phyloP scores from a whole-genome alignment of 352 stramenopile genomes.

The Elongisporangium undulatum region DNA sequence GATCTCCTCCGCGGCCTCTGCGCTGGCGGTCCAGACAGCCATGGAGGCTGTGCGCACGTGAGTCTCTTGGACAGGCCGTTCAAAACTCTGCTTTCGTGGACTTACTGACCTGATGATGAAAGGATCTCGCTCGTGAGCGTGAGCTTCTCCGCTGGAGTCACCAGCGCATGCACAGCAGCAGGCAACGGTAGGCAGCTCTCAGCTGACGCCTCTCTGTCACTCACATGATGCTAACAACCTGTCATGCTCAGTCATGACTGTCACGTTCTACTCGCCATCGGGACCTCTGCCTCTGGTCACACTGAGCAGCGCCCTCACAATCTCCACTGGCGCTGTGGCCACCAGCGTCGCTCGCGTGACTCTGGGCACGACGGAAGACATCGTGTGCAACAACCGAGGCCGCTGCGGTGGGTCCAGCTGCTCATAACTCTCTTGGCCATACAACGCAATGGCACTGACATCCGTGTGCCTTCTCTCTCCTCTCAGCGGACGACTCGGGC shows the following conservation, averaged over 20 bases:
- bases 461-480: background rate
- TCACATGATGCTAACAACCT: background rate
- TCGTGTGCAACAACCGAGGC: conserved; percentile 73
- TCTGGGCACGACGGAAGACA: conserved; percentile 58
- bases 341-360: conserved; percentile 20
- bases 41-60: conserved; percentile 53
- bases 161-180: conserved; percentile 28
- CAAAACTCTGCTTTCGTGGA: conserved; percentile 1
- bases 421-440: background rate
- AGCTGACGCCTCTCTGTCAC: background rate
- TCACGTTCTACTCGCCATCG: conserved; percentile 66
- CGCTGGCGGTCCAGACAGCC: conserved; percentile 21
- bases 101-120: background rate
- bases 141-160: conserved; percentile 23
- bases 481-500: conserved; percentile 53
- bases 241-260: conserved; percentile 17
- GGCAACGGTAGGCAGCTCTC: conserved; percentile 28
- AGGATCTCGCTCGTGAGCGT: conserved; percentile 55
- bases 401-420: conserved; percentile 40
- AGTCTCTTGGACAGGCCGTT: background rate
- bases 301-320: conserved; percentile 26
- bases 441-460: background rate
- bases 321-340: conserved; percentile 23
- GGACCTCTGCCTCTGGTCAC: conserved; percentile 51
- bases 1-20: conserved; percentile 26